Evolutionary conservation across 2,329 filamentous ascomycete species (phyloP).

Genomic region (Colletotrichum sp.): DNA sequence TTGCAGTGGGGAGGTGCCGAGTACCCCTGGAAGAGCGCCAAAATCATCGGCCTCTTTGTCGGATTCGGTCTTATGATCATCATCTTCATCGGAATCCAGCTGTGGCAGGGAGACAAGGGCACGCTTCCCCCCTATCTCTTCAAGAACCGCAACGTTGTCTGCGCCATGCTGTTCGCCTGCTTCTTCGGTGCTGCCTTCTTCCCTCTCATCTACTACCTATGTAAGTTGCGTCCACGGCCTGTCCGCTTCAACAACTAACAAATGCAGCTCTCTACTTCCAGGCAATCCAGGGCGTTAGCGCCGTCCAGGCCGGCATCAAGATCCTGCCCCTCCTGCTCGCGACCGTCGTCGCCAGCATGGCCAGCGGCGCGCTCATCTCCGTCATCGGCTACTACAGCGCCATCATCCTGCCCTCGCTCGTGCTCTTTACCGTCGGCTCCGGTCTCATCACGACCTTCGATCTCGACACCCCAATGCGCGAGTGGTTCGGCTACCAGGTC

Average conservation of each 20-base stretch:
- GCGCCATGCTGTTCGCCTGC: conserved; percentile 46
- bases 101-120: conserved; percentile 51
- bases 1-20: conserved; percentile 62
- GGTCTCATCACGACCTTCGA: conserved; percentile 61
- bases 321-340: conserved; percentile 58
- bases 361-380: conserved; percentile 46
- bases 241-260: not conserved
- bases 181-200: conserved; percentile 59
- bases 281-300: conserved; percentile 55
- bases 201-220: conserved; percentile 58
- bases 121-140: conserved; percentile 56
- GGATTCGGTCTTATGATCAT: conserved; percentile 49
- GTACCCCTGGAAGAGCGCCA: conserved; percentile 54
- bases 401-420: conserved; percentile 46
- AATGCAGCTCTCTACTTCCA: conserved; percentile 56
- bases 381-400: conserved; percentile 47
- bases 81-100: conserved; percentile 52
- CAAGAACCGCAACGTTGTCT: conserved; percentile 45
- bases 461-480: conserved; percentile 46
- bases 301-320: conserved; percentile 60
- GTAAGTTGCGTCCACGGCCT: conserved; percentile 33
- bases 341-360: conserved; percentile 52
- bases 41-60: conserved; percentile 56
- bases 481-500: conserved; percentile 66
- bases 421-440: conserved; percentile 49